phyloP scores from a whole-genome alignment of 306 rosid genomes.

The Trichosanthes cucumerina region DNA sequence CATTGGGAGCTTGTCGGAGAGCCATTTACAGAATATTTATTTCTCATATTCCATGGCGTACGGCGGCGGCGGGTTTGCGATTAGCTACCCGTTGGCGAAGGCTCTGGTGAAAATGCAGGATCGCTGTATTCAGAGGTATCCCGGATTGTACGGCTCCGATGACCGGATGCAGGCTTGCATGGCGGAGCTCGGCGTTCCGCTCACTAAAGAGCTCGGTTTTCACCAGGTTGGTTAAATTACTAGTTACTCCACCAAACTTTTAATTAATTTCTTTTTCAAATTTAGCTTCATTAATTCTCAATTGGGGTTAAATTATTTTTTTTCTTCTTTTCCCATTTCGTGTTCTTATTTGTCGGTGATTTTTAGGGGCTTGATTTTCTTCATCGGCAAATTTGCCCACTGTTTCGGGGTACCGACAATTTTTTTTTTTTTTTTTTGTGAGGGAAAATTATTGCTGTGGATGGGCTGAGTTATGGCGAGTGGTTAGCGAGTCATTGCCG shows the following conservation, averaged over 20 bases:
- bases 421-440: no score
- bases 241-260: no score
- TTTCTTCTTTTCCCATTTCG: not conserved
- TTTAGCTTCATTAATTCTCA: not conserved
- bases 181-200: constrained; percentile 99
- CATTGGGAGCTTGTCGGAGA: constrained; percentile 81
- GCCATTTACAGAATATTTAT: constrained; percentile 83
- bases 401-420: not conserved
- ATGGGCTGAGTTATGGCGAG: not conserved
- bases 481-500: not conserved
- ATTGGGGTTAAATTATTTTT: no score
- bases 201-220: constrained; percentile 86
- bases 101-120: constrained; percentile 72
- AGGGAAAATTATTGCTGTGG: not conserved
- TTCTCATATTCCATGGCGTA: constrained; percentile 96
- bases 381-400: not conserved
- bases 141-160: constrained; percentile 85
- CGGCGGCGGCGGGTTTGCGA: constrained; percentile 95
- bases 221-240: no score
- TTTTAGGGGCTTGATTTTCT: not conserved
- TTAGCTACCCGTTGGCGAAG: constrained; percentile 63
- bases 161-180: constrained; percentile 97
- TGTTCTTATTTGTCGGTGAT: not conserved
- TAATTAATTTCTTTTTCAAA: no score
- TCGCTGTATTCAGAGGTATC: constrained; percentile 73